Evolutionary conservation across 805 yeast species (phyloP).

Genomic region (Teunomyces barrocoloradensis): DNA sequence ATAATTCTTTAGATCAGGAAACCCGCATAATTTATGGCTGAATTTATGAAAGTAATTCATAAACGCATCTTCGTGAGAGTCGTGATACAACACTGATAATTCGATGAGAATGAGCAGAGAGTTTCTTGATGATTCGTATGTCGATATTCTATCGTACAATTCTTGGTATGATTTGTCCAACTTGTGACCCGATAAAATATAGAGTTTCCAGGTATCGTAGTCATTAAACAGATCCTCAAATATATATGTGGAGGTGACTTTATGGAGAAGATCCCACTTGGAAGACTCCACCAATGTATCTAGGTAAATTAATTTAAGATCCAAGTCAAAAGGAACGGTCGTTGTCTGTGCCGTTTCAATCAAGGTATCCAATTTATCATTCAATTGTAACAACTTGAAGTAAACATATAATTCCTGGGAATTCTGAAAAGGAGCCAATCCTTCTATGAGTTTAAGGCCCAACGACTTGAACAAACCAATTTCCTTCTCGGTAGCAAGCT

Average conservation of each 20-base stretch:
- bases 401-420: conserved; percentile 69
- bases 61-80: conserved; percentile 27
- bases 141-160: conserved; percentile 19
- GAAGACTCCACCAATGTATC: conserved; percentile 43
- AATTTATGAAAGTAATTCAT: conserved; percentile 42
- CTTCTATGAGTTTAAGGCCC: conserved; percentile 56
- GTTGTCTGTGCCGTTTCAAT: background rate
- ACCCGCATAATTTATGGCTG: conserved; percentile 63
- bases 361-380: conserved; percentile 1
- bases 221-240: conserved; percentile 56
- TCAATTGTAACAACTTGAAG: conserved; percentile 44
- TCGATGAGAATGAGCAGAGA: conserved; percentile 54
- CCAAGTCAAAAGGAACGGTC: conserved; percentile 46
- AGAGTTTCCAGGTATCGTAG: conserved; percentile 68
- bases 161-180: conserved; percentile 34
- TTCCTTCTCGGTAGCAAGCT: conserved; percentile 43
- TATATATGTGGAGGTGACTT: conserved; percentile 41
- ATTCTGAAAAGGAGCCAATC: conserved; percentile 46
- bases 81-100: conserved; percentile 25
- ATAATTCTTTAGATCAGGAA: conserved; percentile 52
- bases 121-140: conserved; percentile 49
- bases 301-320: conserved; percentile 54
- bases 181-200: conserved; percentile 45
- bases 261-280: conserved; percentile 44
- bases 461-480: conserved; percentile 53